Percentiles rank a stretch among this genome's conserved stretches.
These are phyloP conservation scores for Simplicillium aogashimaense DNA, from an alignment of 2,329 filamentous ascomycete species.

Conservation along the genomic window DNA sequence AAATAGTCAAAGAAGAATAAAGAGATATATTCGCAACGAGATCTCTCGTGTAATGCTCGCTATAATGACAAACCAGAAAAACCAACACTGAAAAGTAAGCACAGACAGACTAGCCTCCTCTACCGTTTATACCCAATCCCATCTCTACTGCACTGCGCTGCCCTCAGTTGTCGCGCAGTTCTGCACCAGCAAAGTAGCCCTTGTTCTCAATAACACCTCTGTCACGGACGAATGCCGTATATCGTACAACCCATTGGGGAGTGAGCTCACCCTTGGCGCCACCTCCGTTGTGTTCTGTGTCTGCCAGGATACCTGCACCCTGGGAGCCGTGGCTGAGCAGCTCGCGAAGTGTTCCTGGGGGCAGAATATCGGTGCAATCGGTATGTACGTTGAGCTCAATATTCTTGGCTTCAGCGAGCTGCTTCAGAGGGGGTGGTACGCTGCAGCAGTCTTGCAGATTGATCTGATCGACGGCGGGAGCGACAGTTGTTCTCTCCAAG, in stretches of 20 bases:
- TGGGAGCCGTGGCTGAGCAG: slow-evolving; percentile 63
- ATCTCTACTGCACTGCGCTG: not conserved
- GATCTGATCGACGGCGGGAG: slow-evolving; percentile 86
- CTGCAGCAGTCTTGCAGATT: slow-evolving; percentile 94
- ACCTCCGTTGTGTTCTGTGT: slow-evolving; percentile 33
- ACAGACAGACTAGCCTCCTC: slow-evolving; percentile 2
- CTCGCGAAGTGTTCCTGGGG: slow-evolving; percentile 73
- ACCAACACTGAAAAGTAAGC: slow-evolving; percentile 2
- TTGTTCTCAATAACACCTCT: slow-evolving; percentile 96
- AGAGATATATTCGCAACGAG: not conserved
- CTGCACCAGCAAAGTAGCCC: slow-evolving; percentile 87
- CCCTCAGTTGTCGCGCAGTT: slow-evolving; percentile 37
- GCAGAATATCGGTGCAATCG: slow-evolving; percentile 86
- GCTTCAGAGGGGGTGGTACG: slow-evolving; percentile 76
- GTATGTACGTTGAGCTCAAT: slow-evolving; percentile 91
- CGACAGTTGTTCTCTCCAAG: slow-evolving; percentile 57
- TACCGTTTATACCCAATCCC: slow-evolving; percentile 1
- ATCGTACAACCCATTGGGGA: slow-evolving; percentile 94
- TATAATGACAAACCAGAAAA: slow-evolving; percentile 14
- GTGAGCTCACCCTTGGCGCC: slow-evolving; percentile 69
- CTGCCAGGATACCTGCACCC: slow-evolving; percentile 68
- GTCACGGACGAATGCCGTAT: slow-evolving; percentile 89
- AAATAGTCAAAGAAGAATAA: not conserved
- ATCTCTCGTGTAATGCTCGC: slow-evolving; percentile 22
- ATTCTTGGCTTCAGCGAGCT: slow-evolving; percentile 70